A percentile compares a stretch with the other conserved stretches of the same genome.
phyloP scores from a whole-genome alignment of 2,329 filamentous ascomycete genomes.

The Drechslerella coelobrocha region DNA sequence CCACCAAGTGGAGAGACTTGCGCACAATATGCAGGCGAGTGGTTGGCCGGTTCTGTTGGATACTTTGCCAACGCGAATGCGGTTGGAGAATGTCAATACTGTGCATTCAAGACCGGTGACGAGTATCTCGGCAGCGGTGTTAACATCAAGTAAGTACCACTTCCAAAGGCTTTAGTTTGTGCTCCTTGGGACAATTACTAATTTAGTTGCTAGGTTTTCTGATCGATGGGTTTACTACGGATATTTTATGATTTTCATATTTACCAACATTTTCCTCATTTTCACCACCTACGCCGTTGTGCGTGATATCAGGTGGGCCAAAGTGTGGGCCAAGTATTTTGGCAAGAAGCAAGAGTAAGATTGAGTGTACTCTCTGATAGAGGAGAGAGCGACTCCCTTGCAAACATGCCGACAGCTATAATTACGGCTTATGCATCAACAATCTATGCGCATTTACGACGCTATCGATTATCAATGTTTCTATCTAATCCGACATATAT shows the following conservation, averaged over 20 bases:
- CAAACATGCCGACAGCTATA: too few relatives aligned
- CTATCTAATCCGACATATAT: too few relatives aligned
- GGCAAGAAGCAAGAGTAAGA: constrained; percentile 42
- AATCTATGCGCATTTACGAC: too few relatives aligned
- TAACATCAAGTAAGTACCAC: constrained; percentile 59
- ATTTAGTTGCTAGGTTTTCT: constrained; percentile 27
- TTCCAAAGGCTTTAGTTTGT: neutral
- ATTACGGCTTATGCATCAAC: too few relatives aligned
- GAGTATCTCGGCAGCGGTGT: constrained; percentile 71
- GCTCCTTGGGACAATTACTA: neutral
- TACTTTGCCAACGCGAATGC: constrained; percentile 70
- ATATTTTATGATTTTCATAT: constrained; percentile 53
- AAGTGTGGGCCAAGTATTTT: constrained; percentile 50
- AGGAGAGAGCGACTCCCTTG: too few relatives aligned
- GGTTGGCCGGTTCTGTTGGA: constrained; percentile 64
- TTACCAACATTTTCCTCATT: constrained; percentile 52
- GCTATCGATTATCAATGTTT: too few relatives aligned
- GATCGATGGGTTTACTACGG: constrained; percentile 54
- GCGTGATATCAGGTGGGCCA: constrained; percentile 53
- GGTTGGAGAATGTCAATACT: constrained; percentile 71
- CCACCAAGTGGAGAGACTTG: constrained; percentile 72
- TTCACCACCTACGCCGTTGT: constrained; percentile 53
- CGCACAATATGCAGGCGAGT: constrained; percentile 68
- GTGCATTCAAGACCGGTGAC: constrained; percentile 69
- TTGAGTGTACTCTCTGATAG: neutral